phyloP scores from a whole-genome alignment of 768 basidiomycete species.

The Vararia minispora region DNA sequence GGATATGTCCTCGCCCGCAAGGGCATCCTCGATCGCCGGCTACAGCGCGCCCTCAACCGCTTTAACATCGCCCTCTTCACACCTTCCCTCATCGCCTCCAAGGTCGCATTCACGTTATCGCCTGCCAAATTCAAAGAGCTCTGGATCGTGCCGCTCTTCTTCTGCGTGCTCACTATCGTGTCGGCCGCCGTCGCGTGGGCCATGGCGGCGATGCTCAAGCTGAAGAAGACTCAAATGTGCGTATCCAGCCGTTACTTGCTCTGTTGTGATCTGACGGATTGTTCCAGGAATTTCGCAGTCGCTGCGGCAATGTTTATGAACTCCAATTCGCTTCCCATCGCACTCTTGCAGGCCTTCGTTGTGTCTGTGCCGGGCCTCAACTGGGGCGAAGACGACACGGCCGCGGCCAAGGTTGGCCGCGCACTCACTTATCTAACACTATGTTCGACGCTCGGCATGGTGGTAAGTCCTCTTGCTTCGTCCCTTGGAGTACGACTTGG shows the following conservation, averaged over 20 bases:
- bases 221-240: conserved; percentile 71
- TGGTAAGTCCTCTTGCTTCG: conserved; percentile 50
- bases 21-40: conserved; percentile 56
- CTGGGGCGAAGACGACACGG: conserved; percentile 73
- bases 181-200: conserved; percentile 60
- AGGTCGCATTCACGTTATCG: conserved; percentile 79
- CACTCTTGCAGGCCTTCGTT: conserved; percentile 85
- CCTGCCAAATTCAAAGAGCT: conserved; percentile 67
- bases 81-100: conserved; percentile 81
- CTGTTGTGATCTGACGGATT: no score
- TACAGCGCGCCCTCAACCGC: conserved; percentile 36
- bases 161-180: conserved; percentile 59
- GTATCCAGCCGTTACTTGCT: no score
- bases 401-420: conserved; percentile 84
- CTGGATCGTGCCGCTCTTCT: conserved; percentile 83
- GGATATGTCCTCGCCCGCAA: conserved; percentile 71
- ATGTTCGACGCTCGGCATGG: conserved; percentile 93
- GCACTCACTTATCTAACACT: conserved; percentile 85
- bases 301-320: conserved; percentile 89
- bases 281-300: conserved; percentile 58
- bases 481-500: no score
- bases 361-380: conserved; percentile 72
- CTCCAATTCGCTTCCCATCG: conserved; percentile 90
- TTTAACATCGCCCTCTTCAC: conserved; percentile 88
- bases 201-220: conserved; percentile 49